Percentiles rank a stretch among this genome's conserved stretches.
Evolutionary conservation across 768 basidiomycete genomes (phyloP).

Genomic region (Dioszegia crocea): DNA sequence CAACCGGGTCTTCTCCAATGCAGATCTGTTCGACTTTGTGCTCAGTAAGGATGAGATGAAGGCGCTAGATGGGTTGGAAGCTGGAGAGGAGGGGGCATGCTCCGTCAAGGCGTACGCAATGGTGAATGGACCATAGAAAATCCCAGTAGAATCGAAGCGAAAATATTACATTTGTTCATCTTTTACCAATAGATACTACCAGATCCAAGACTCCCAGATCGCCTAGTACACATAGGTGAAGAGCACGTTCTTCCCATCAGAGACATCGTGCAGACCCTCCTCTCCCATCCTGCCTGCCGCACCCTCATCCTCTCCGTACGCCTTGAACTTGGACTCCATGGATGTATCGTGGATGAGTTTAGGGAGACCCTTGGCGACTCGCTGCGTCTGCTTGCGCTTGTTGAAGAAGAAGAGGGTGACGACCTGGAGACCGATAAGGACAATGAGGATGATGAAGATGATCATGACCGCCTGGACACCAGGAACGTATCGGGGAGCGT

Average conservation of each 20-base stretch:
- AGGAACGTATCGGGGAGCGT: slow-evolving; percentile 38
- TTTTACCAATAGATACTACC: no score
- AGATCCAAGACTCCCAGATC: no score
- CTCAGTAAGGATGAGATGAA: slow-evolving; percentile 65
- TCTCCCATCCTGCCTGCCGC: neutral
- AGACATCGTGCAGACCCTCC: neutral
- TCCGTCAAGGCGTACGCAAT: slow-evolving; percentile 41
- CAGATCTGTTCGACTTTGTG: slow-evolving; percentile 60
- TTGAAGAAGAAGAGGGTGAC: slow-evolving; percentile 33
- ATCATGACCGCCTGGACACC: slow-evolving; percentile 36
- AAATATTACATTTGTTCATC: no score
- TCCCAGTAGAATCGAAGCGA: no score
- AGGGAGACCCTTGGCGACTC: slow-evolving; percentile 44
- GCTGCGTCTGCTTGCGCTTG: slow-evolving; percentile 35
- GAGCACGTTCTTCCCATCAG: neutral
- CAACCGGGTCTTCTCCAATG: slow-evolving; percentile 56
- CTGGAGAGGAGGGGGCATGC: slow-evolving; percentile 66
- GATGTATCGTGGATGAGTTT: slow-evolving; percentile 36
- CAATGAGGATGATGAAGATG: slow-evolving; percentile 34
- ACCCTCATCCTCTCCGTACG: slow-evolving; percentile 22
- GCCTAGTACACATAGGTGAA: slow-evolving; percentile 1
- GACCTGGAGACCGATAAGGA: slow-evolving; percentile 28
- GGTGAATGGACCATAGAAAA: neutral
- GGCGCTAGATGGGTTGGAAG: slow-evolving; percentile 64
- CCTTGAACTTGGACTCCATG: slow-evolving; percentile 28